These are phyloP conservation scores for Aspergillus asperescens DNA, from an alignment of 495 filamentous ascomycete genomes.

Conservation along the genomic window DNA sequence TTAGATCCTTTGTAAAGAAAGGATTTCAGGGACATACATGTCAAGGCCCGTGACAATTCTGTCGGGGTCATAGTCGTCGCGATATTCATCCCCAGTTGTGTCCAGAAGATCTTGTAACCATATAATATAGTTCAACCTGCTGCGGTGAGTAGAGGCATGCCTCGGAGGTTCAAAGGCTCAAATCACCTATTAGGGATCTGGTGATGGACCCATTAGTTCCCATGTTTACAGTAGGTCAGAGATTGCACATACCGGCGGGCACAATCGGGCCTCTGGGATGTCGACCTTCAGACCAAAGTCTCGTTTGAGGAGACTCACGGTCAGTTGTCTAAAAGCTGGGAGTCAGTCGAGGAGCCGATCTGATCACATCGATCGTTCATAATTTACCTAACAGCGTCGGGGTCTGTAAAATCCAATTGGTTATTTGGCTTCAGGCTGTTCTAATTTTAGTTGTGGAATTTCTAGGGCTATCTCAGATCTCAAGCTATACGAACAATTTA, in stretches of 20 bases:
- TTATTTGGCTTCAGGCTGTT: slow-evolving; percentile 53
- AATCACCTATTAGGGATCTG: slow-evolving; percentile 63
- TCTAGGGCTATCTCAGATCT: neutral
- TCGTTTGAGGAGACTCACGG: slow-evolving; percentile 66
- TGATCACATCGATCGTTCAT: neutral
- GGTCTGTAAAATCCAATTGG: slow-evolving; percentile 77
- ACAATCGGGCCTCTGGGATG: slow-evolving; percentile 73
- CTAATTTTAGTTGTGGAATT: slow-evolving; percentile 12
- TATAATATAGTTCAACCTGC: slow-evolving; percentile 76
- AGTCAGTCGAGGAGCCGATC: neutral
- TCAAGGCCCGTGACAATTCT: slow-evolving; percentile 69
- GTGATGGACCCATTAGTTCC: neutral
- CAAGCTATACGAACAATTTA: slow-evolving; percentile 39
- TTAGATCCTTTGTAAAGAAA: slow-evolving; percentile 1
- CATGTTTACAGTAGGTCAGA: neutral
- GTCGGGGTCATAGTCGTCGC: slow-evolving; percentile 50
- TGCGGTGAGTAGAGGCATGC: slow-evolving; percentile 6
- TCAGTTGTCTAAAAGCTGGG: slow-evolving; percentile 56
- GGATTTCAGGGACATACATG: slow-evolving; percentile 44
- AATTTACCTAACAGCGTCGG: slow-evolving; percentile 60
- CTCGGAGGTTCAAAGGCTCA: neutral
- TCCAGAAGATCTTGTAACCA: slow-evolving; percentile 88
- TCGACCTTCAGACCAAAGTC: slow-evolving; percentile 71
- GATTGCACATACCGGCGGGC: slow-evolving; percentile 65
- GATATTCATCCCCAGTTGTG: slow-evolving; percentile 52